phyloP scores from a whole-genome alignment of 371 early-diverging fungal genomes.

The Chytridium lagenaria region DNA sequence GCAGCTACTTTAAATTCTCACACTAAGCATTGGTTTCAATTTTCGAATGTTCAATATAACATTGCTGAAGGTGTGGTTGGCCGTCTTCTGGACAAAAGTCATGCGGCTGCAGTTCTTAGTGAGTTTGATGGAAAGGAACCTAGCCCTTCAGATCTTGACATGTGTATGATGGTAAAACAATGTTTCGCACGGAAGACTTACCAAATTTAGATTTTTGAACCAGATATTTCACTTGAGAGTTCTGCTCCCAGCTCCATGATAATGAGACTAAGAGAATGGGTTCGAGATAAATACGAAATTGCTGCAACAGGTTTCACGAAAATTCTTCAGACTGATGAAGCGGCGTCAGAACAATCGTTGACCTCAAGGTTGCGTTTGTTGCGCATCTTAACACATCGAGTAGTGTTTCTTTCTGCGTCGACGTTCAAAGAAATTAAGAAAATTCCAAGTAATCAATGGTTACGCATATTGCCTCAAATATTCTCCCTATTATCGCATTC shows the following conservation, averaged over 20 bases:
- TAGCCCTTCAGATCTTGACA: neutral
- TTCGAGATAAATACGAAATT: no score
- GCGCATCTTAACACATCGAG: neutral
- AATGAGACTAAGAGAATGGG: no score
- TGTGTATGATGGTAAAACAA: neutral
- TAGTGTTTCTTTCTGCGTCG: neutral
- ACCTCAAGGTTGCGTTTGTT: neutral
- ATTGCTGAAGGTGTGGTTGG: no score
- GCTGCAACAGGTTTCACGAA: neutral
- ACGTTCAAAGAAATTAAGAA: neutral
- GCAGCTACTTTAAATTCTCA: no score
- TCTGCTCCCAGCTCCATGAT: no score
- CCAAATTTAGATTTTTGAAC: no score
- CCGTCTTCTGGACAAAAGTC: neutral
- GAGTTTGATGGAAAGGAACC: neutral
- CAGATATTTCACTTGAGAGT: no score
- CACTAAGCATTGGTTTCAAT: no score
- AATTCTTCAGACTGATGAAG: neutral
- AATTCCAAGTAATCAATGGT: slow-evolving; percentile 55
- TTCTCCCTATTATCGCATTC: slow-evolving; percentile 78
- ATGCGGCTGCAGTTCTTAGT: neutral
- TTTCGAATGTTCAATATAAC: no score
- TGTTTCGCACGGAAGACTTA: no score
- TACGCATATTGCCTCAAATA: slow-evolving; percentile 77
- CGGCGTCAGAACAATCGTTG: neutral